Evolutionary conservation across 805 yeast species (phyloP), one percentile per base, ranked within the genome.

Genomic region (Wickerhamiella australiensis): DNA sequence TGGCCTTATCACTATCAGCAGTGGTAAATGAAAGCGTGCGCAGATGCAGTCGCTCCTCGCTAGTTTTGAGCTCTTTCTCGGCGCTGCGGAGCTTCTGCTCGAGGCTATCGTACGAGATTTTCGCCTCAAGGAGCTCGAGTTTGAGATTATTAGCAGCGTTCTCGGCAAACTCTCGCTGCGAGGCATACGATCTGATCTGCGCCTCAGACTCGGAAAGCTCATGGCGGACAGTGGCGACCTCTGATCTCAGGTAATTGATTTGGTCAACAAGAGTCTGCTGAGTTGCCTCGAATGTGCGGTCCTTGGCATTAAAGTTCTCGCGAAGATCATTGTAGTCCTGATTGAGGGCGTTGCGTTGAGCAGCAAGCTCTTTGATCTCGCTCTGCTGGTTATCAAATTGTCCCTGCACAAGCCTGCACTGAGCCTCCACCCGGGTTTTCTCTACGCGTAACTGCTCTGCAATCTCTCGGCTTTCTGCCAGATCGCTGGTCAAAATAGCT

Each of bases 61-160:
- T 23, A 4, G 21, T 18, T 13, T 43, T 20, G 6, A 43, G 26
- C 27, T 43, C 38, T 13, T 29, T 15, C 15, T 43, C 27, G 6
- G 33, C 41, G 20, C n/a, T 21, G 21, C 21, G 37, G 29, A 17
- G 42, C 29, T 21, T 22, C n/a, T 41, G 27, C 43, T 48, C 36
- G 26, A 27, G 40, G 20, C 31, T 43, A 17, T 43, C 46, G 27
- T 31, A 6, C 20, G 38, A 15, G 20, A 42, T 29, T n/a, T 36
- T 45, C 27, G 27, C 29, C 40, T 43, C 27, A 5, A 43, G 12
- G 15, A 82, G 63, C 17, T 72, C 67, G 50, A 79, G 82, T 35
- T 82, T 73, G 60, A 79, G 79, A 43, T 74, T 77, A 67, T 82
- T 74, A 64, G 71, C 70, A 47, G 78, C 74, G 46, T 69, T 72